Percentiles rank a stretch among this genome's conserved stretches.
These are phyloP conservation scores for Gracilaria domingensis DNA, from an alignment of 23 red algal genomes.

Conservation along the genomic window DNA sequence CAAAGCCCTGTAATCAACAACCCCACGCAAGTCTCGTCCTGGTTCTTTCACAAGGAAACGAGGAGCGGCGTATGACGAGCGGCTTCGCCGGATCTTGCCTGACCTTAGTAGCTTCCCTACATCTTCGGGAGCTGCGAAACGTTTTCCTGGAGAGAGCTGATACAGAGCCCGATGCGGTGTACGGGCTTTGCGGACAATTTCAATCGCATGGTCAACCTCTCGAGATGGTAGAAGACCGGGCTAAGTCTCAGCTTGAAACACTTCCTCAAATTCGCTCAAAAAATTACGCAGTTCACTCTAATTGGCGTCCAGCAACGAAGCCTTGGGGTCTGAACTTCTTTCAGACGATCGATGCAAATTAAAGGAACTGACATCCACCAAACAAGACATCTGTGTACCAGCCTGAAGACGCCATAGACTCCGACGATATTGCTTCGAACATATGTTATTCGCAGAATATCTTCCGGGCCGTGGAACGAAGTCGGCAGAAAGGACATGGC, in stretches of 20 bases:
- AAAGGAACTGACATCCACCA: too few species aligned
- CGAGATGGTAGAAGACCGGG: not conserved
- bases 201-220: conserved; percentile 27
- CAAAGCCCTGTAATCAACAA: conserved; percentile 23
- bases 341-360: too few species aligned
- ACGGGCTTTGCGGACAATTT: not conserved
- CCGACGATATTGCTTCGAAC: too few species aligned
- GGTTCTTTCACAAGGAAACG: conserved; percentile 26
- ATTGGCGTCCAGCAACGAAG: not conserved
- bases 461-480: too few species aligned
- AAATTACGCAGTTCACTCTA: not conserved
- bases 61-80: conserved; percentile 12
- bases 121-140: conserved; percentile 24
- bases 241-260: conserved; percentile 17
- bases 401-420: too few species aligned
- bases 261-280: not conserved
- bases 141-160: conserved; percentile 16
- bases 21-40: conserved; percentile 5
- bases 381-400: too few species aligned
- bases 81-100: conserved; percentile 35
- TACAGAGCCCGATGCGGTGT: conserved; percentile 18
- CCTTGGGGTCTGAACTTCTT: too few species aligned
- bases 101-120: not conserved
- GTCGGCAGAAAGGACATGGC: not conserved
- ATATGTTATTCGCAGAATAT: too few species aligned